A percentile compares a stretch with the other conserved stretches of the same genome.
Conservation (phyloP, 2,329 filamentous ascomycete species). For the Clonostachys solani region DNA sequence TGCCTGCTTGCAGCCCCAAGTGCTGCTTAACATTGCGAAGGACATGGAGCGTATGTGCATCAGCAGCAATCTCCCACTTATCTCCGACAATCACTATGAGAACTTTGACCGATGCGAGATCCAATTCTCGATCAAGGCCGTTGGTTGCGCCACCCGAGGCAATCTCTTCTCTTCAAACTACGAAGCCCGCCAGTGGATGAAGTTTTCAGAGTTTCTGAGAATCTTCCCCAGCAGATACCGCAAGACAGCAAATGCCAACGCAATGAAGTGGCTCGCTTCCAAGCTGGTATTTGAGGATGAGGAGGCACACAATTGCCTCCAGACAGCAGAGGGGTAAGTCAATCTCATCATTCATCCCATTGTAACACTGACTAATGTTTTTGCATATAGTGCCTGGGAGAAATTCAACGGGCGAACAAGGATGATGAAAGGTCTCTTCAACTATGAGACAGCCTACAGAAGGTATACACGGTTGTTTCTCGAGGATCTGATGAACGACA, state of each 20-base stretch:
- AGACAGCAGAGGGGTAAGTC: constrained; percentile 49
- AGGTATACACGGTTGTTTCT: constrained; percentile 57
- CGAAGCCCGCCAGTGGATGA: constrained; percentile 35
- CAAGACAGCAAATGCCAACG: constrained; percentile 5
- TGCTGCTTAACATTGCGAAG: constrained; percentile 52
- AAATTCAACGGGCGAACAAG: constrained; percentile 66
- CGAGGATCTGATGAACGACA: constrained; percentile 57
- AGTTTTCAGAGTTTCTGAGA: constrained; percentile 31
- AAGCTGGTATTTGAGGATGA: constrained; percentile 61
- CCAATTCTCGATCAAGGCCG: constrained; percentile 50
- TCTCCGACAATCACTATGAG: constrained; percentile 26
- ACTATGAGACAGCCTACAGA: constrained; percentile 59
- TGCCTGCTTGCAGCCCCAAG: constrained; percentile 59
- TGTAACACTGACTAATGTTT: constrained; percentile 2
- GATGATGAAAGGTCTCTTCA: constrained; percentile 70
- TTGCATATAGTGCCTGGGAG: constrained; percentile 41
- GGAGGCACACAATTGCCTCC: constrained; percentile 50
- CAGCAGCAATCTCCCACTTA: constrained; percentile 49
- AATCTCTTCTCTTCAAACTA: constrained; percentile 48
- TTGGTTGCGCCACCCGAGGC: constrained; percentile 22
- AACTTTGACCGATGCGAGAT: constrained; percentile 54
- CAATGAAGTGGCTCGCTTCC: constrained; percentile 49
- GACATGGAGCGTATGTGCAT: constrained; percentile 65
- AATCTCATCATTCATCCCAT: constrained; percentile 4
- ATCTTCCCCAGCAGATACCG: constrained; percentile 21